Evolutionary conservation across 2,329 filamentous ascomycete genomes (phyloP).

Genomic region (Mariannaea elegans): DNA sequence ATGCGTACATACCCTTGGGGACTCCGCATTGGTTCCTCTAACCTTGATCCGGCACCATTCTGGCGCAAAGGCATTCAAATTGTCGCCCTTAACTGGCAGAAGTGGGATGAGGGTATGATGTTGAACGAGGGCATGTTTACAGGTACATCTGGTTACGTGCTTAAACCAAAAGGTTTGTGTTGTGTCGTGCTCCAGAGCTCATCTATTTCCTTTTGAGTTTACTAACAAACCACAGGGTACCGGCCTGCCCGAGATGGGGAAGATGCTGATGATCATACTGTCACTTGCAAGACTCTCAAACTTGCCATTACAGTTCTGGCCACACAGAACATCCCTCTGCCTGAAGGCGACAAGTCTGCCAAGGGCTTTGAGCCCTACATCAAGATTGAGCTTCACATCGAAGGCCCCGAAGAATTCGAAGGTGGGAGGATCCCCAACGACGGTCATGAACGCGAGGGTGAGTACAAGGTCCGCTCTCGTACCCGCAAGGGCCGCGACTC

Average conservation of each 20-base stretch:
- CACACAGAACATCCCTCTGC: constrained; percentile 79
- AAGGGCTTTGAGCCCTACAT: constrained; percentile 80
- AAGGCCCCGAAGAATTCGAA: constrained; percentile 63
- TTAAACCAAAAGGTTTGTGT: constrained; percentile 78
- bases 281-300: constrained; percentile 68
- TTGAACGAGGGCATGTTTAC: constrained; percentile 93
- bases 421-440: constrained; percentile 50
- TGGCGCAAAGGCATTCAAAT: constrained; percentile 92
- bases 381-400: constrained; percentile 85
- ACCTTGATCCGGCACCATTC: constrained; percentile 83
- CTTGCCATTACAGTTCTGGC: constrained; percentile 79
- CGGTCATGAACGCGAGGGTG: constrained; percentile 51
- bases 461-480: constrained; percentile 68
- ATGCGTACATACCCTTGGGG: constrained; percentile 92
- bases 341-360: constrained; percentile 57
- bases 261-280: constrained; percentile 38
- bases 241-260: constrained; percentile 38
- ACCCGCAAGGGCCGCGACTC: constrained; percentile 67
- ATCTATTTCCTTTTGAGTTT: too few relatives aligned
- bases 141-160: constrained; percentile 82
- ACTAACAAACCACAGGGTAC: constrained; percentile 41
- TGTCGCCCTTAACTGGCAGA: constrained; percentile 94
- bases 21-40: constrained; percentile 82
- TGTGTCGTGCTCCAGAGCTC: too few relatives aligned
- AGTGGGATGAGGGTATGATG: constrained; percentile 93